phyloP scores from a whole-genome alignment of 768 basidiomycete species.

The Panaeolus papilionaceus region DNA sequence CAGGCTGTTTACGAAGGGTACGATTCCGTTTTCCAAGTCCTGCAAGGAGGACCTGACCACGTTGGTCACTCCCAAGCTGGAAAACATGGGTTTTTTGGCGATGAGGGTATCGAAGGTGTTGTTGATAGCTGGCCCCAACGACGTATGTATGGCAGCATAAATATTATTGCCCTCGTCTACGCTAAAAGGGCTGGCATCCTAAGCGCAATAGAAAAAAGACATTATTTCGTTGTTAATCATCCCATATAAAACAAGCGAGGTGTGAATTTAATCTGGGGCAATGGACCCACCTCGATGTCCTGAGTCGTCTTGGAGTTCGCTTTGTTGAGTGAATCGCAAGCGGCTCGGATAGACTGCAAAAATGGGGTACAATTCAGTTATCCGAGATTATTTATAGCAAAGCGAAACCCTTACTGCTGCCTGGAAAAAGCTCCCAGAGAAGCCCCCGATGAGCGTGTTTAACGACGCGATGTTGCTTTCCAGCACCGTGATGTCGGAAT shows the following conservation, averaged over 20 bases:
- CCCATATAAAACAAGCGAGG: neutral
- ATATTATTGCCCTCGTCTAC: constrained; percentile 1
- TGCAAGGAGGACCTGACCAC: constrained; percentile 2
- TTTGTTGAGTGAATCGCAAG: neutral
- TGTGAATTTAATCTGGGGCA: constrained; percentile 8
- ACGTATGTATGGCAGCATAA: neutral
- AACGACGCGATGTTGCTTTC: neutral
- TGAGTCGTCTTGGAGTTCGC: constrained; percentile 3
- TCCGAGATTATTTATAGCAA: neutral
- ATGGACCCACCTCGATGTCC: constrained; percentile 9
- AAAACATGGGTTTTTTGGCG: neutral
- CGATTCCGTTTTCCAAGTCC: neutral
- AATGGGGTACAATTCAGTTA: constrained; percentile 2
- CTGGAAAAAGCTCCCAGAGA: constrained; percentile 3
- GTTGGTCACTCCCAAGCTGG: neutral
- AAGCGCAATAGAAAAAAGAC: neutral
- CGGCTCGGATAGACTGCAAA: constrained; percentile 8
- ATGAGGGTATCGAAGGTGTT: neutral
- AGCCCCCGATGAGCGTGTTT: neutral
- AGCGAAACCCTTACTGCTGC: neutral
- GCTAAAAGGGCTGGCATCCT: neutral
- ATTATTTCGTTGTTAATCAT: constrained; percentile 9
- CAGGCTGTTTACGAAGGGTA: neutral
- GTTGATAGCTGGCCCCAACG: neutral
- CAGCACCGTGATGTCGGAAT: neutral